Percentiles rank a stretch among this genome's conserved stretches.
Evolutionary conservation across 140 eudicot species (phyloP).

Genomic region (Erigeron philadelphicus): DNA sequence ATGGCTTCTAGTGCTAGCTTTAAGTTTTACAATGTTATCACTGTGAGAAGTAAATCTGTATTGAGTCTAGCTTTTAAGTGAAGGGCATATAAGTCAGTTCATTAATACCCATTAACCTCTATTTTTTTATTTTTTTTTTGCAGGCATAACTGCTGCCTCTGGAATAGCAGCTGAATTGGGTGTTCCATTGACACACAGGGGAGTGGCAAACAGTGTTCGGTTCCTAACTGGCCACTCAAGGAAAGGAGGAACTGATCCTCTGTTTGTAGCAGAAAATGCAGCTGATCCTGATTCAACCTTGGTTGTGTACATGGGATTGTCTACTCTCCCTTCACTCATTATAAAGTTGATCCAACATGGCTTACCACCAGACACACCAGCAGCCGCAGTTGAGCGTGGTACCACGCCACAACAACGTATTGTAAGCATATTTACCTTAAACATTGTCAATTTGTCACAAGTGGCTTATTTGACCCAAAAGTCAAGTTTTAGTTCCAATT

Average conservation of each 20-base stretch:
- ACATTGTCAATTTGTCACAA: not conserved
- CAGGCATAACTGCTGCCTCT: slow-evolving; percentile 98
- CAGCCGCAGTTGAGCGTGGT: slow-evolving; percentile 92
- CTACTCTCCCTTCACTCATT: slow-evolving; percentile 92
- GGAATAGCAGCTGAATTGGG: slow-evolving; percentile 98
- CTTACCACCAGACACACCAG: slow-evolving; percentile 77
- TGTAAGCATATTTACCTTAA: slow-evolving; percentile 36
- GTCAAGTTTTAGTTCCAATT: not conserved
- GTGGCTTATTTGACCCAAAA: not conserved
- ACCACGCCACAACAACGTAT: slow-evolving; percentile 96
- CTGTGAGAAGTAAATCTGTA: not conserved
- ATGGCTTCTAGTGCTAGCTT: not conserved
- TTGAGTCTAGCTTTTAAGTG: not conserved
- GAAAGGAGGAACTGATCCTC: slow-evolving; percentile 90
- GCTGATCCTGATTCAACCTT: slow-evolving; percentile 91
- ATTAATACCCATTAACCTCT: slow-evolving; percentile 10
- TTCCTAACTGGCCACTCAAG: slow-evolving; percentile 93
- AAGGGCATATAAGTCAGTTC: not conserved
- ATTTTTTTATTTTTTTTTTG: too few relatives aligned
- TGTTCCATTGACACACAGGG: slow-evolving; percentile 93
- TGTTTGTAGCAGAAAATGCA: slow-evolving; percentile 88
- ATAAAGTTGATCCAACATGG: slow-evolving; percentile 64
- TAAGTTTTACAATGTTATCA: not conserved
- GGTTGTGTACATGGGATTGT: slow-evolving; percentile 93
- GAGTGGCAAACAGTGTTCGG: slow-evolving; percentile 88